Conservation (phyloP, 805 yeast species). For the Hanseniaspora guilliermondii region DNA sequence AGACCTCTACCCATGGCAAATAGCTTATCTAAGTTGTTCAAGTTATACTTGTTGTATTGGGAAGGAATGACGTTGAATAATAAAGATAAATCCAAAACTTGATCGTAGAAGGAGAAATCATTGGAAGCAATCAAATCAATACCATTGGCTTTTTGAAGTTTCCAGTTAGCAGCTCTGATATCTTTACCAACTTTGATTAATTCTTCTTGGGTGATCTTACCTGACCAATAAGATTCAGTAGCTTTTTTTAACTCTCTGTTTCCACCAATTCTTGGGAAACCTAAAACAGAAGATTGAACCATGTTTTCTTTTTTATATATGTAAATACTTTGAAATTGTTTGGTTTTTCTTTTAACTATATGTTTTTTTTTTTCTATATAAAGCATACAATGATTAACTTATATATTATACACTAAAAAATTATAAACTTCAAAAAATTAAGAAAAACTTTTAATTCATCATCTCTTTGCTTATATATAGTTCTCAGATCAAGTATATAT, state of each 20-base stretch:
- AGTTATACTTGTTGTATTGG: constrained; percentile 84
- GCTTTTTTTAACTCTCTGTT: constrained; percentile 98
- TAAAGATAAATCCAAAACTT: constrained; percentile 81
- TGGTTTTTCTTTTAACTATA: neutral
- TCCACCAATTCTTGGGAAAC: constrained; percentile 99
- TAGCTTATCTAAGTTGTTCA: constrained; percentile 78
- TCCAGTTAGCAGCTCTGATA: constrained; percentile 94
- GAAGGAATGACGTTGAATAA: constrained; percentile 94
- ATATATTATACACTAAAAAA: neutral
- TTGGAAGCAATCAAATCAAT: constrained; percentile 94
- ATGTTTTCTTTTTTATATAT: constrained; percentile 37
- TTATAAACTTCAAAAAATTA: no score
- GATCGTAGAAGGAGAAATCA: constrained; percentile 97
- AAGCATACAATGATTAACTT: neutral
- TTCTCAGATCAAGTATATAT: no score
- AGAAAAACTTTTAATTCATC: no score
- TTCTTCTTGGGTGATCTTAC: constrained; percentile 79
- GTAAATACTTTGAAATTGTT: neutral
- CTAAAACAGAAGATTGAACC: constrained; percentile 96
- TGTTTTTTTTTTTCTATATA: neutral
- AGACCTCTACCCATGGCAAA: constrained; percentile 99
- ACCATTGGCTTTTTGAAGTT: constrained; percentile 92
- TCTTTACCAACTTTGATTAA: constrained; percentile 87
- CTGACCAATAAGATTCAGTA: constrained; percentile 98
- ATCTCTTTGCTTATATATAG: no score